Base-by-base conservation (phyloP, 2,329 filamentous ascomycete species). In the Neocatenulostroma microsporum region DNA sequence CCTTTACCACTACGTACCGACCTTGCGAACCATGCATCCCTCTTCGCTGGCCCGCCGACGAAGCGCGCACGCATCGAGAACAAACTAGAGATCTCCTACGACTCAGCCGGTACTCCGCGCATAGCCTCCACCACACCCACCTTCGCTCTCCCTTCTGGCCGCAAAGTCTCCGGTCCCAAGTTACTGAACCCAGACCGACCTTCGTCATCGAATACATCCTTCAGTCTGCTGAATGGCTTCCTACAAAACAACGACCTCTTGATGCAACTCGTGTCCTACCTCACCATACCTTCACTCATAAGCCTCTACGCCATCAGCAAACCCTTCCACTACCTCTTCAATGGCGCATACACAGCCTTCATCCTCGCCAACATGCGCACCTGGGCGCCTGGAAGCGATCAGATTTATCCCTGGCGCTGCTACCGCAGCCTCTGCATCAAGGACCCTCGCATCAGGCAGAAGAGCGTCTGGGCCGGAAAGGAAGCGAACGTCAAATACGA, bases 261-360 rank as follows among this genome's bases (percentile, higher is more conserved):
- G 29, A 62, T 78, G 30, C 62, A 71, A 32, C 50, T 84, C 6
- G 69, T 72, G 40, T 67, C 68, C 45, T 64, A 73, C 40, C 67
- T 85, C 14, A 55, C 58, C 6, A 60, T 74, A 1, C 52, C 62
- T 11, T 76, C 80, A 36, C 63, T 87, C 5, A 55, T 86, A 41
- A 70, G 64, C 29, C 67, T 87, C 21, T 85, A 82, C 63, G 65
- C 71, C 46, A 73, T 77, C 46, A 82, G 74, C 55, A 73, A 67
- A 37, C 65, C 71, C 23, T 80, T 84, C 53, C 72, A 85, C 52
- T 56, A 62, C 31, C 65, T 76, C 19, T 57, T 84, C 50, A 73
- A 80, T 53, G 62, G 64, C 34, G 67, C 79, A 47, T 70, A 79
- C 54, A 70, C 70, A 7, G 73, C 73, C 24, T 72, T 74, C 39